A percentile compares a stretch with the other conserved stretches of the same genome.
Conservation (phyloP, 108 stramenopile species). For the Skeletonema potamos region DNA sequence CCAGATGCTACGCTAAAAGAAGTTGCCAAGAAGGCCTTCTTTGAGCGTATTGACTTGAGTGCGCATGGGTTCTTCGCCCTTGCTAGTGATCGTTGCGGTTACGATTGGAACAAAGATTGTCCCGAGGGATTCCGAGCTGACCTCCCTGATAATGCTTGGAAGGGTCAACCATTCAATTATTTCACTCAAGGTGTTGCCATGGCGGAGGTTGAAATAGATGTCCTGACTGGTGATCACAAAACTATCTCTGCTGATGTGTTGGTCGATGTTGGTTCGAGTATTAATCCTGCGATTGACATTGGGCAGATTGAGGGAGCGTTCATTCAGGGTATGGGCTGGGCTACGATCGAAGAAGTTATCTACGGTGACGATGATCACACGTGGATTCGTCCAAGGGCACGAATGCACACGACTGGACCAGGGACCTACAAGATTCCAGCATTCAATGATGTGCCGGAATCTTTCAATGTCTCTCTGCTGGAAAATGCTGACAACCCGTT, state of each 20-base stretch:
- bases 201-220: constrained; percentile 91
- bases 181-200: constrained; percentile 93
- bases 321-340: constrained; percentile 95
- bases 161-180: constrained; percentile 90
- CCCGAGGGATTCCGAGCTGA: constrained; percentile 74
- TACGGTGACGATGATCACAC: constrained; percentile 91
- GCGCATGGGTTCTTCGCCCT: constrained; percentile 94
- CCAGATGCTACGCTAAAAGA: constrained; percentile 58
- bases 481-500: constrained; percentile 86
- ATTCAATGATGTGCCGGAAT: constrained; percentile 92
- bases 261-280: constrained; percentile 88
- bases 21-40: constrained; percentile 82
- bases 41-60: constrained; percentile 83
- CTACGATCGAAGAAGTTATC: constrained; percentile 91
- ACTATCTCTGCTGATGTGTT: constrained; percentile 83
- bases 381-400: constrained; percentile 87
- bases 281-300: constrained; percentile 96
- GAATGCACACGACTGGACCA: constrained; percentile 87
- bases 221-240: constrained; percentile 85
- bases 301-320: constrained; percentile 98
- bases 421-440: constrained; percentile 97
- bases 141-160: constrained; percentile 83
- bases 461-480: constrained; percentile 86
- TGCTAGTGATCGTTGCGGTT: constrained; percentile 75
- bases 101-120: constrained; percentile 71